These are phyloP conservation scores for Gossypium bickii DNA, from an alignment of 345 rosid genomes.

Conservation along the genomic window DNA sequence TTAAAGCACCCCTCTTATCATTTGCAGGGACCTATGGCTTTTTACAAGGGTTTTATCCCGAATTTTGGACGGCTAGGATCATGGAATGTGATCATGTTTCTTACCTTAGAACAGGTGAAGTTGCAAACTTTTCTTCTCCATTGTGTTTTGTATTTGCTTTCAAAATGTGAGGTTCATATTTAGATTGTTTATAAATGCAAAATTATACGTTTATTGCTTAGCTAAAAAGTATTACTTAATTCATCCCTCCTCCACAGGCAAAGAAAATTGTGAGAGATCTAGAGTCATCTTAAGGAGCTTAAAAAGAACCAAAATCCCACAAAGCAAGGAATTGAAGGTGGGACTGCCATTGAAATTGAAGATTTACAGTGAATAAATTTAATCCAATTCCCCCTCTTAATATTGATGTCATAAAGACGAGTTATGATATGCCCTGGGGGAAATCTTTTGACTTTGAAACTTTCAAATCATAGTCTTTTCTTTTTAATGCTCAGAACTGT, in stretches of 20 bases:
- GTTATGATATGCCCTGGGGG: not conserved
- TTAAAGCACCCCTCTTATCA: not conserved
- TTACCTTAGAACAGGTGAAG: conserved; percentile 89
- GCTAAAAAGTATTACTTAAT: not conserved
- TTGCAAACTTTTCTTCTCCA: not conserved
- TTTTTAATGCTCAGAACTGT: conserved; percentile 1
- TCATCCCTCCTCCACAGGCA: conserved; percentile 37
- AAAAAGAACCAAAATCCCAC: not conserved
- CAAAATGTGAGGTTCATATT: not conserved
- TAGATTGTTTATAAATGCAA: not conserved
- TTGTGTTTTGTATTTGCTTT: not conserved
- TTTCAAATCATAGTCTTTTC: not conserved
- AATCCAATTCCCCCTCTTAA: not conserved
- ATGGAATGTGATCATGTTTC: conserved; percentile 96
- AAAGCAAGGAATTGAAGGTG: conserved; percentile 9
- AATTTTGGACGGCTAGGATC: conserved; percentile 96
- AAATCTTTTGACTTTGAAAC: not conserved
- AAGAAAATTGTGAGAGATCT: conserved; percentile 47
- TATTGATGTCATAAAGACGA: conserved; percentile 1
- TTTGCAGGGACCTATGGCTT: conserved; percentile 79
- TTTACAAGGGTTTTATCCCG: conserved; percentile 92
- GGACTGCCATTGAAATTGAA: conserved; percentile 15
- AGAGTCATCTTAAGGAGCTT: conserved; percentile 42
- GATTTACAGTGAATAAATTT: conserved; percentile 20
- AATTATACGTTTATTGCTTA: not conserved